These are phyloP conservation scores for Cydonia oblonga DNA, from an alignment of 331 rosid species.

Conservation along the genomic window DNA sequence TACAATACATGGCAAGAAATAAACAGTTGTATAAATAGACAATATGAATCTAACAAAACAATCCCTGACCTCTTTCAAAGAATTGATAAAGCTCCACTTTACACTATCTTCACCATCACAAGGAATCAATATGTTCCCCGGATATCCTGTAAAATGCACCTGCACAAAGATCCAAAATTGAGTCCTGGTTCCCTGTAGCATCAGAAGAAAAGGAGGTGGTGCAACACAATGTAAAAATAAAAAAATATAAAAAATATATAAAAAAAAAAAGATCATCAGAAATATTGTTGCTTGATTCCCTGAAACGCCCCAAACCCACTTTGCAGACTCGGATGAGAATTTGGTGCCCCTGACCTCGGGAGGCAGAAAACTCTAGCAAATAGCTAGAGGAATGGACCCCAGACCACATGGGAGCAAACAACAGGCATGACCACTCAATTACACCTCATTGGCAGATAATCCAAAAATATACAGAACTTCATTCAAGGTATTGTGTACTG, in stretches of 20 bases:
- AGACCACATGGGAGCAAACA: background rate
- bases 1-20: background rate
- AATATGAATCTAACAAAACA: background rate
- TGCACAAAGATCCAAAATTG: constrained; percentile 11
- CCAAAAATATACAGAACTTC: background rate
- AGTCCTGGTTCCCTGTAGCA: no score
- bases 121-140: constrained; percentile 56
- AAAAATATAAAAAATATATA: no score
- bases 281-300: background rate
- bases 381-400: background rate
- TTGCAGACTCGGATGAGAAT: background rate
- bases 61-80: constrained; percentile 72
- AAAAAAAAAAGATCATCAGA: background rate
- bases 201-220: no score
- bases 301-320: background rate
- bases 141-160: constrained; percentile 96
- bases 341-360: no score
- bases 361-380: background rate
- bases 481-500: background rate
- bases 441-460: background rate
- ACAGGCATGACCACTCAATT: background rate
- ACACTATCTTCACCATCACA: constrained; percentile 88
- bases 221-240: no score
- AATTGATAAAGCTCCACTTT: constrained; percentile 91
- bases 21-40: background rate